These are phyloP conservation scores for Didymellaceae sp. DNA, from an alignment of 2,329 filamentous ascomycete genomes.

Conservation along the genomic window DNA sequence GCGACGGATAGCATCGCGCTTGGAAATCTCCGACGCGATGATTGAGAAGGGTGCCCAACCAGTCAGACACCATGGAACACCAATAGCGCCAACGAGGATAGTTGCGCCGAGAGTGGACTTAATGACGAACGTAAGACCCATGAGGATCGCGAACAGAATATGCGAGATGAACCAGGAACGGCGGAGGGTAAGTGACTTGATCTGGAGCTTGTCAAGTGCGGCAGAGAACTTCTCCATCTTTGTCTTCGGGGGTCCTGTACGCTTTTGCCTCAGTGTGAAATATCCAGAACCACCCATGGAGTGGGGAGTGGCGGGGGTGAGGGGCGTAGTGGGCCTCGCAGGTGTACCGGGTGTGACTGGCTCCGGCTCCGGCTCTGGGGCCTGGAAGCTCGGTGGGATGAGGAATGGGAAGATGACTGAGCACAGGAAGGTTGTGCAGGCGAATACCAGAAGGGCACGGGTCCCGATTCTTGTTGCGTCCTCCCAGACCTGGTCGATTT, in stretches of 20 bases:
- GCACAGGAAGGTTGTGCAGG: conserved; percentile 79
- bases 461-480: conserved; percentile 85
- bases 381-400: conserved; percentile 77
- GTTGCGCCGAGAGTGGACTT: conserved; percentile 74
- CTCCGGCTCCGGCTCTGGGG: conserved; percentile 39
- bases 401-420: conserved; percentile 87
- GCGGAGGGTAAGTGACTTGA: conserved; percentile 84
- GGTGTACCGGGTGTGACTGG: conserved; percentile 38
- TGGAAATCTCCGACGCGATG: conserved; percentile 89
- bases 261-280: conserved; percentile 37
- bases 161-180: conserved; percentile 87
- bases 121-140: conserved; percentile 84
- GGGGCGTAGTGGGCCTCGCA: conserved; percentile 50
- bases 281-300: conserved; percentile 44
- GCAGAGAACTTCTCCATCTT: conserved; percentile 33
- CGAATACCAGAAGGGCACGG: conserved; percentile 86
- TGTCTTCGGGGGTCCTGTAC: conserved; percentile 28
- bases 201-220: conserved; percentile 68
- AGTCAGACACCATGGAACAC: conserved; percentile 90
- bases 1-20: conserved; percentile 73
- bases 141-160: conserved; percentile 80
- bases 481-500: conserved; percentile 83
- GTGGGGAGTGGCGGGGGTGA: conserved; percentile 42
- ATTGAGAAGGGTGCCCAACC: conserved; percentile 96
- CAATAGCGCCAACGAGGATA: conserved; percentile 78